Evolutionary conservation across 495 filamentous ascomycete species (phyloP).

Genomic region (Podospora tetraspora): DNA sequence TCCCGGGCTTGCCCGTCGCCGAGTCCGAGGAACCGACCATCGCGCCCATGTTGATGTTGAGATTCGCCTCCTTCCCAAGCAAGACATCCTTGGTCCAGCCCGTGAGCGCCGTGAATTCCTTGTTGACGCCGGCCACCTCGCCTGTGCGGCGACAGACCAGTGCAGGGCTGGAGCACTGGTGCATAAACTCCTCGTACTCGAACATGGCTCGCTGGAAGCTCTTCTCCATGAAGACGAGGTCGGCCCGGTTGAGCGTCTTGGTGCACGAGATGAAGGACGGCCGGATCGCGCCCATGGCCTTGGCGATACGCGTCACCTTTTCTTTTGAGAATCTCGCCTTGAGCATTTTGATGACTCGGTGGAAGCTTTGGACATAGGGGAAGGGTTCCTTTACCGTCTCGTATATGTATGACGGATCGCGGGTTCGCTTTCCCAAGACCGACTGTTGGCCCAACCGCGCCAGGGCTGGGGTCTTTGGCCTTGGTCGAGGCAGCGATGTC

Average conservation of each 20-base stretch:
- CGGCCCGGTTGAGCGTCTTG: constrained; percentile 72
- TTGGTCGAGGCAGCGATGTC: constrained; percentile 28
- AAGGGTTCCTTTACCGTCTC: constrained; percentile 84
- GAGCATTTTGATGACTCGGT: constrained; percentile 77
- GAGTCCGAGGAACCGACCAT: constrained; percentile 22
- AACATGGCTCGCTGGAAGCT: constrained; percentile 88
- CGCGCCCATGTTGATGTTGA: constrained; percentile 71
- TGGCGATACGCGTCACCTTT: constrained; percentile 72
- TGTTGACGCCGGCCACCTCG: constrained; percentile 85
- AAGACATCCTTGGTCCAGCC: constrained; percentile 92
- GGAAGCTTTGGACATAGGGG: constrained; percentile 82
- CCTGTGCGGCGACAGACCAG: constrained; percentile 89
- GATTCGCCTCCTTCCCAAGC: constrained; percentile 79
- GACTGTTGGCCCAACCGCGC: constrained; percentile 43
- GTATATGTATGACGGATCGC: constrained; percentile 81
- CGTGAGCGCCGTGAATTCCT: constrained; percentile 89
- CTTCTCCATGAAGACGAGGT: constrained; percentile 96
- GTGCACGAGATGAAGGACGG: constrained; percentile 89
- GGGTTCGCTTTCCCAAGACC: constrained; percentile 47
- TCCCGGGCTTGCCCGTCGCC: constrained; percentile 34
- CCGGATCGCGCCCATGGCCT: constrained; percentile 80
- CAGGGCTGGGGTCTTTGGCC: constrained; percentile 37
- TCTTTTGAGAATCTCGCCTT: constrained; percentile 66
- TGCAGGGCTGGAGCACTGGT: constrained; percentile 78
- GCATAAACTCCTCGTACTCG: constrained; percentile 89